Evolutionary conservation across 2,329 filamentous ascomycete genomes (phyloP).

Genomic region (Colletotrichum lentis): DNA sequence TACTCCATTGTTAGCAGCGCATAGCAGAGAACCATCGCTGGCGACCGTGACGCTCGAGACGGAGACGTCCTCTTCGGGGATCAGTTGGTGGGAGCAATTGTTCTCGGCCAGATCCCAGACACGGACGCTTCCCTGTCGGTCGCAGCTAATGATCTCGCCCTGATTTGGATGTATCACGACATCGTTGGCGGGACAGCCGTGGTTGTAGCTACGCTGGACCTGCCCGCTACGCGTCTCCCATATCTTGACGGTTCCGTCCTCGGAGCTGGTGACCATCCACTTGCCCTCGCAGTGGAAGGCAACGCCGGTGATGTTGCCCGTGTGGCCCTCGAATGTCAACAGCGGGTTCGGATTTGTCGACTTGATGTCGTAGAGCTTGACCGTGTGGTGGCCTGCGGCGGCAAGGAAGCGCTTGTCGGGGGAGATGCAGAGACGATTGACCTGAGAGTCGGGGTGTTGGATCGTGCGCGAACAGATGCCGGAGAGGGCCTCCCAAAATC

Average conservation of each 20-base stretch:
- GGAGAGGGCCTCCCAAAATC: constrained; percentile 98
- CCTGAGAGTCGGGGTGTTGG: constrained; percentile 96
- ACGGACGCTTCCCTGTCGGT: constrained; percentile 88
- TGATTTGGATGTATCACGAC: constrained; percentile 99
- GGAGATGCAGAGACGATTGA: constrained; percentile 97
- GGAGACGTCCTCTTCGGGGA: constrained; percentile 93
- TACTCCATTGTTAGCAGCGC: constrained; percentile 91
- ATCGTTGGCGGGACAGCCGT: constrained; percentile 90
- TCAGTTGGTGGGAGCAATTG: constrained; percentile 93
- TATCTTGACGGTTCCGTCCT: constrained; percentile 96
- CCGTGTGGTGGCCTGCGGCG: constrained; percentile 79
- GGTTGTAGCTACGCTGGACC: constrained; percentile 91
- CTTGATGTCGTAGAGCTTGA: constrained; percentile 99
- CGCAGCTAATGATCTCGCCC: constrained; percentile 96
- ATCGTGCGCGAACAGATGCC: constrained; percentile 98
- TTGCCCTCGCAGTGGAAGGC: constrained; percentile 99
- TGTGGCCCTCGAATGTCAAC: constrained; percentile 94
- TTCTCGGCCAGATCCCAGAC: constrained; percentile 98
- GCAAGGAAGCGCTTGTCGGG: constrained; percentile 97
- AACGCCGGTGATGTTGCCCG: constrained; percentile 93
- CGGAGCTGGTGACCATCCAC: constrained; percentile 99
- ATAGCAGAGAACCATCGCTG: constrained; percentile 90
- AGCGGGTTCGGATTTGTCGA: constrained; percentile 95
- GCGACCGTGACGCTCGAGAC: constrained; percentile 96
- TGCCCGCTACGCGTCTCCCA: constrained; percentile 90